Evolutionary conservation across 371 early-diverging fungal species (phyloP), one percentile per base, ranked within the genome.

Genomic region (Saksenaea vasiformis): DNA sequence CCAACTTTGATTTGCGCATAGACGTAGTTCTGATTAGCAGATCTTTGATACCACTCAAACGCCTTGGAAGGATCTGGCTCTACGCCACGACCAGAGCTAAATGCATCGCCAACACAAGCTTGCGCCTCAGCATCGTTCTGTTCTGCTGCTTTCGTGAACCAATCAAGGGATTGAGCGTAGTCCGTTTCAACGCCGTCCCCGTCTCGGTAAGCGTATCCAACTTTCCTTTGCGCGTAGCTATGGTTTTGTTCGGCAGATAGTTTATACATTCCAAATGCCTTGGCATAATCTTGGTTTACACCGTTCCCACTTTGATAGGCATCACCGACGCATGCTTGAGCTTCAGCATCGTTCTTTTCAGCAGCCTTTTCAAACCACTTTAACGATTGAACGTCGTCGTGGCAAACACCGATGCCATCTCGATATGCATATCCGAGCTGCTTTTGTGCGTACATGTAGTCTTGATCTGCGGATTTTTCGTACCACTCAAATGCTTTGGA

Each of bases 91-190:
- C 69, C 69, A 28, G 28, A 36, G 19, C 61, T 61, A 35, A 56
- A 56, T 47, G 60, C 78, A 83, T 59, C 70, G 68, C 69, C 76
- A 70, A 31, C 70, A 73, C 24, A 85, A 74, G 60, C 74, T 73
- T 62, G 72, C 62, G 43, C 76, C 70, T 9, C 82, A 17, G 67
- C 69, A 47, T 68, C 61, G 41, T 76, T 70, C 5, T 76, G 69
- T 56, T 80, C 79, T 31, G 77, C 71, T 5, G 84, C 64, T 0
- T 69, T 65, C 26, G 60, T 62, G 58, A 68, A 85, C 59, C 69
- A 76, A 11, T 69, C 39, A 4, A 77, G 47, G 2, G 85, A 80
- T 68, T 87, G 85, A 15, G 41, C 28, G 15, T 55, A 41, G 26
- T 60, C 58, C 8, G 17, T 19, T 0, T 34, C 31, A n/a, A 54